A percentile compares a stretch with the other conserved stretches of the same genome.
phyloP scores from a whole-genome alignment of 148 eudicot genomes.

The Agrostemma githago region DNA sequence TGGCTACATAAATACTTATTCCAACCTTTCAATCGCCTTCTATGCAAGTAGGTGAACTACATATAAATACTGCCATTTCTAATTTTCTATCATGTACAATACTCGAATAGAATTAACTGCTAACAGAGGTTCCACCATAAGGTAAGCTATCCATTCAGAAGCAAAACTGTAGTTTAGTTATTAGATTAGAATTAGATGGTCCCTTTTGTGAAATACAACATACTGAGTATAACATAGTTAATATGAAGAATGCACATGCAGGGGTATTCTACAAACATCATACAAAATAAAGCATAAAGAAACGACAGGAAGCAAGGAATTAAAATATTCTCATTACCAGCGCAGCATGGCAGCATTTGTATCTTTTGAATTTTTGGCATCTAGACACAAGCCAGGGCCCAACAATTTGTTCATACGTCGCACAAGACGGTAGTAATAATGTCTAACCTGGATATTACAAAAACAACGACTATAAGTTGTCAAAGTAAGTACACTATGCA shows the following conservation, averaged over 20 bases:
- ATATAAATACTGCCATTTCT: not conserved
- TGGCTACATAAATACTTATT: not conserved
- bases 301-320: not conserved
- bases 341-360: conserved; percentile 99
- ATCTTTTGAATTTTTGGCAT: conserved; percentile 93
- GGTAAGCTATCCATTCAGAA: not conserved
- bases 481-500: conserved; percentile 1
- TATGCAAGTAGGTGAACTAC: not conserved
- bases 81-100: not conserved
- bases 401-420: conserved; percentile 97
- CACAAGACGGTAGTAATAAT: conserved; percentile 95
- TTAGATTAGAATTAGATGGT: not conserved
- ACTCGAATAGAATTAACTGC: not conserved
- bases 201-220: not conserved
- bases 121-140: not conserved
- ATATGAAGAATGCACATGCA: not conserved
- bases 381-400: conserved; percentile 82
- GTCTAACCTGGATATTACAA: conserved; percentile 68
- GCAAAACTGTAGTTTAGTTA: not conserved
- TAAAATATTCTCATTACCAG: conserved; percentile 44
- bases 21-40: not conserved
- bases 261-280: not conserved
- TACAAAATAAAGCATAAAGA: not conserved
- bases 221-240: not conserved
- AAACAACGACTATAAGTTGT: not conserved